Evolutionary conservation across 495 filamentous ascomycete genomes (phyloP), one percentile per base, ranked within the genome.

Genomic region (Aeminium ludgeri): DNA sequence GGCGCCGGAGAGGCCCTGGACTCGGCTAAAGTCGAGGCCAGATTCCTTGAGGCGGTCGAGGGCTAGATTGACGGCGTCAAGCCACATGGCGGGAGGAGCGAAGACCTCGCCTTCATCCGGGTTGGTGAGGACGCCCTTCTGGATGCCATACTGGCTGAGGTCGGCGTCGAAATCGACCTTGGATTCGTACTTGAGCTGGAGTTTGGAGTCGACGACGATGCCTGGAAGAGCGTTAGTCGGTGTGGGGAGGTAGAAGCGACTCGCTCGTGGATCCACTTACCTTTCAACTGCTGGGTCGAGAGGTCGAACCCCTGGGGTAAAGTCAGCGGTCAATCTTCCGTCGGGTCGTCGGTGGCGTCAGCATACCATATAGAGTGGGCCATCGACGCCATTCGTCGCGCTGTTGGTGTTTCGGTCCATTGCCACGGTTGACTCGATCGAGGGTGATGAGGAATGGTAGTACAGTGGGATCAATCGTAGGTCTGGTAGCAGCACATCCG

Each of bases 211-310:
- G 45, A 93, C 78, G 38, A 82, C 78, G 50, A 97, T 72, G 33
- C 70, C 78, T 82, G 38, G 6, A n/a, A 8, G 28, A n/a, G 28
- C 8, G 28, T 7, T 13, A 30, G 36, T 18, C 12, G 15, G 10
- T 23, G 12, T 16, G 12, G 6, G 19, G 20, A 41, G 13, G 17
- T 8, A 41, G 6, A 10, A 10, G 6, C 10, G 28, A n/a, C n/a
- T n/a, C n/a, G n/a, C n/a, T n/a, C n/a, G n/a, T n/a, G n/a, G n/a
- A n/a, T 30, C 3, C 12, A 30, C 17, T 30, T 47, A 70, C 81
- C 83, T 69, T 97, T 97, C 20, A 95, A 67, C 56, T 94, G 86
- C 61, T 95, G 89, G 42, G 89, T 96, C 19, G 86, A 93, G 34
- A 97, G 80, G 59, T 97, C 87, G 56, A 95, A 87, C 31, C 87